Evolutionary conservation across 2,329 filamentous ascomycete genomes (phyloP), one percentile per base, ranked within the genome.

Genomic region (Raffaelea ambrosiae): DNA sequence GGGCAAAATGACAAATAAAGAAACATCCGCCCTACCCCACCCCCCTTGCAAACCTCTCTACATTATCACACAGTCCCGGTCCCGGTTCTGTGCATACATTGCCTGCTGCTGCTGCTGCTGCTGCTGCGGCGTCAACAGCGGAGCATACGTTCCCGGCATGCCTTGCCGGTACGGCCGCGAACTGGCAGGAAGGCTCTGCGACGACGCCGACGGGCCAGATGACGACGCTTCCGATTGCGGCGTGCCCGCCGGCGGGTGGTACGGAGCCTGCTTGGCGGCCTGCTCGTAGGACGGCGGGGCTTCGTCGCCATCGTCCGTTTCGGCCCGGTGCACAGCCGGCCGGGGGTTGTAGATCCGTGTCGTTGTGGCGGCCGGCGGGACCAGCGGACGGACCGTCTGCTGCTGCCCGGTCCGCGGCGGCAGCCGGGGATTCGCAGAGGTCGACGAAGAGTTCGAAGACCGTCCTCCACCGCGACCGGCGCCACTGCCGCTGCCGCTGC

Each of bases 261-360:
- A 80, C 3, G 72, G 69, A 9, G 66, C 62, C 45, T 72, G 66
- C 48, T 72, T 70, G 18, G 74, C 69, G 4, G 76, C 74, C 58
- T 79, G 73, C 59, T 79, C 76, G 55, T 80, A 80, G 11, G 73
- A 72, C 2, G 76, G 76, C 39, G 76, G 76, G 5, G 74, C 74
- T 26, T 76, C 74, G 3, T 62, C 59, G 5, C 58, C 64, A 8
- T 65, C 64, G 4, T 71, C 70, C 0, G 61, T 56, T 3, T 61
- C 69, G 0, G 63, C 56, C 2, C 70, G 59, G 19, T 61, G 63
- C 3, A 68, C 66, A 2, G 60, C 59, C 4, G 47, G 51, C 0
- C 49, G 51, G 3, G 47, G 10, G n/a, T 36, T 48, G n/a, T 18
- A 23, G 2, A 44, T 43, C 8, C 14, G 5, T 5, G 31, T 33